A percentile compares a stretch with the other conserved stretches of the same genome.
phyloP scores from a whole-genome alignment of 2,329 filamentous ascomycete genomes.

The Pseudogymnoascus sp. region DNA sequence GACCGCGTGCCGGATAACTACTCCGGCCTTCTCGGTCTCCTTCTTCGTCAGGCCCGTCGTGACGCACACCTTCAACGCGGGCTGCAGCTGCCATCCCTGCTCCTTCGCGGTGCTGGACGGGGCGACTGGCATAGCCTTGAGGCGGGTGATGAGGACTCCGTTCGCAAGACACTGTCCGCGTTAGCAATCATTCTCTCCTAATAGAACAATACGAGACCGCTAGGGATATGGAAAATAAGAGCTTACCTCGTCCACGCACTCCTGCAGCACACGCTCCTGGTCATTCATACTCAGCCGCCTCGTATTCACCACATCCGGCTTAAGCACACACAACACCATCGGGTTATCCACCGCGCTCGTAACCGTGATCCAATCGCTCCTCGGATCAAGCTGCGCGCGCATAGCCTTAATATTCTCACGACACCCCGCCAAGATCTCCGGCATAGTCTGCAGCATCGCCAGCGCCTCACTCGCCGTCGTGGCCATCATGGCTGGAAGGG shows the following conservation, averaged over 20 bases:
- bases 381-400: slow-evolving; percentile 78
- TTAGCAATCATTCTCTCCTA: slow-evolving; percentile 10
- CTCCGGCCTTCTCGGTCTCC: slow-evolving; percentile 90
- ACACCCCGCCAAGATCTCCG: slow-evolving; percentile 68
- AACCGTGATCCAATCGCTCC: slow-evolving; percentile 86
- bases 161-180: slow-evolving; percentile 64
- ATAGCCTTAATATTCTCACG: slow-evolving; percentile 82
- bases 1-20: slow-evolving; percentile 80
- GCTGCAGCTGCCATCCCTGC: slow-evolving; percentile 58
- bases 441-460: slow-evolving; percentile 74
- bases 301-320: slow-evolving; percentile 68
- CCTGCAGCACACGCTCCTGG: slow-evolving; percentile 76
- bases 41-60: slow-evolving; percentile 84
- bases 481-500: slow-evolving; percentile 83
- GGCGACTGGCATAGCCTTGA: slow-evolving; percentile 68
- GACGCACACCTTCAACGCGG: slow-evolving; percentile 84
- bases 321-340: slow-evolving; percentile 72
- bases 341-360: slow-evolving; percentile 79
- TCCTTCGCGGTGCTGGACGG: slow-evolving; percentile 58
- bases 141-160: slow-evolving; percentile 76
- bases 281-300: slow-evolving; percentile 62
- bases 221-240: slow-evolving; percentile 1
- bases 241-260: slow-evolving; percentile 90
- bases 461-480: slow-evolving; percentile 94
- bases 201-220: neutral